Percentiles rank a stretch among this genome's conserved stretches.
These are phyloP conservation scores for Nephelium lappaceum DNA, from an alignment of 345 rosid genomes.

Conservation along the genomic window DNA sequence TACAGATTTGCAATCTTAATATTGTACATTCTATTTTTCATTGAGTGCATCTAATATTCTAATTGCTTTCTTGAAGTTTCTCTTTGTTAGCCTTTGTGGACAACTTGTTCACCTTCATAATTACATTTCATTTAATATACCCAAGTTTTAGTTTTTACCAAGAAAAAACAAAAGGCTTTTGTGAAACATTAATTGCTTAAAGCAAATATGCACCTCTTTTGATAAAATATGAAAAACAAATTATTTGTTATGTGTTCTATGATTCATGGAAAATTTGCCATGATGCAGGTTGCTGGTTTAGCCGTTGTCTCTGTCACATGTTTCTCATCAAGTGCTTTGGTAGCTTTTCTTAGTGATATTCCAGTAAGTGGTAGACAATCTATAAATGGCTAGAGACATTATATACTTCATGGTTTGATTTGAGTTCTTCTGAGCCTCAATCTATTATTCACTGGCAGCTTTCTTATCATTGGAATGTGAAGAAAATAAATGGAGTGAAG, in stretches of 20 bases:
- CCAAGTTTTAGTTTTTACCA: too few species aligned
- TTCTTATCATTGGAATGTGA: conserved; percentile 33
- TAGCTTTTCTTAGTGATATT: conserved; percentile 35
- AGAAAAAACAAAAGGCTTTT: too few species aligned
- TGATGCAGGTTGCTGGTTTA: conserved; percentile 44
- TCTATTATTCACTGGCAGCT: conserved; percentile 30
- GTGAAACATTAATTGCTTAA: background rate
- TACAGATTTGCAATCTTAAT: background rate
- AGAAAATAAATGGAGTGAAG: conserved; percentile 25
- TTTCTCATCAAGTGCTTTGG: conserved; percentile 38
- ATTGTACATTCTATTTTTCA: background rate
- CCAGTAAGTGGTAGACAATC: conserved; percentile 36
- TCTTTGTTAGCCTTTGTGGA: background rate
- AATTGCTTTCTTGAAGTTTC: background rate
- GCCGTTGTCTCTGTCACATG: conserved; percentile 37
- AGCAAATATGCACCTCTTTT: background rate
- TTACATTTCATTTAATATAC: too few species aligned
- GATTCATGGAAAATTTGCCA: background rate
- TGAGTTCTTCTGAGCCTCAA: background rate
- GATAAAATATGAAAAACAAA: background rate
- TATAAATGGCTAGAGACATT: background rate
- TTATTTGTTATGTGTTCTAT: background rate
- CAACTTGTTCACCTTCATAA: background rate
- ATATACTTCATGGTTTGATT: background rate
- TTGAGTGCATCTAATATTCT: background rate